Base-by-base conservation (phyloP, 306 rosid species). In the Trifolium dubium region DNA sequence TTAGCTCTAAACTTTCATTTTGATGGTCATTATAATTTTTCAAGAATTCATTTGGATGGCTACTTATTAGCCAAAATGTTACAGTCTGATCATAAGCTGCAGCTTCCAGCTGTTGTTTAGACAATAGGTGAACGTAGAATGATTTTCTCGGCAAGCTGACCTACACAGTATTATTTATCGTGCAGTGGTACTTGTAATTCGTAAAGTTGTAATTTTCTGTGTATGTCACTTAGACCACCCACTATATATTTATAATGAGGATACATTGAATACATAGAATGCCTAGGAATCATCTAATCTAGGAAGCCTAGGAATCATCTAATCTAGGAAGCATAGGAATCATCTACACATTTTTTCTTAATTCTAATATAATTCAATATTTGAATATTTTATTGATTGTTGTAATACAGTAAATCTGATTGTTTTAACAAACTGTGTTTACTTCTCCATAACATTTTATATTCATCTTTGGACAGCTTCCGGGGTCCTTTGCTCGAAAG, bases 401-500 rank as follows among this genome's bases (percentile, higher is more conserved):
- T 29, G 12, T 67, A 11, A 72, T 49, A 49, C 39, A 64, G 56
- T 59, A 65, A 67, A 68, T 62, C 44, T 55, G 60, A 29, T 68
- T 53, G 51, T 67, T 30, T 67, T 40, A 10, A 47, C 41, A 64
- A 63, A 66, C 51, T 44, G 35, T 50, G 19, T 6, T 34, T 76
- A 47, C 55, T 64, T 81, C 6, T 60, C 58, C 50, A 30, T 31
- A 60, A 79, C 68, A 34, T 66, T 77, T 75, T 54, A 32, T 80
- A 7, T 77, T 81, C 39, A 50, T 72, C 72, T 71, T 73, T 69
- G 54, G 53, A 71, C 75, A 90, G 98, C 51, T 82, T 90, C 85
- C 92, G 61, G 82, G 96, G 87, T 77, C 86, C 92, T 49, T 76
- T 92, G 80, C 63, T 92, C 59, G 51, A 17, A 78, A 84, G 67